These are phyloP conservation scores for Gossypium sturtianum DNA, from an alignment of 345 rosid genomes.

Conservation along the genomic window DNA sequence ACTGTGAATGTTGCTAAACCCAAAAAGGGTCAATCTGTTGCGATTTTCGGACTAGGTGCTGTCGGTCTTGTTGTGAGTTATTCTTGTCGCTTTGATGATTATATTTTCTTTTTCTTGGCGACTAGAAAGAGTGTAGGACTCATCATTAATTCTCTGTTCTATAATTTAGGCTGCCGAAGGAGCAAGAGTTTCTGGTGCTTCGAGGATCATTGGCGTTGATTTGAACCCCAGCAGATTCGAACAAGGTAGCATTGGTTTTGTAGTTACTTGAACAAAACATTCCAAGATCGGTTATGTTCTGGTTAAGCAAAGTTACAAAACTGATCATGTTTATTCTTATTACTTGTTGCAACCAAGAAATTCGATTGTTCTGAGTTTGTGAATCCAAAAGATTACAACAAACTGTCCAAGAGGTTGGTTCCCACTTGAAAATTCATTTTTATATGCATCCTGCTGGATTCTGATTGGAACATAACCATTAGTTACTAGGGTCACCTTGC, in stretches of 20 bases:
- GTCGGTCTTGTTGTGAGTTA: constrained; percentile 62
- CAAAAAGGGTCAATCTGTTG: constrained; percentile 52
- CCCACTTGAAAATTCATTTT: neutral
- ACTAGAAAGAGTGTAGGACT: neutral
- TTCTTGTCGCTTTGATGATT: neutral
- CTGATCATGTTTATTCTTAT: neutral
- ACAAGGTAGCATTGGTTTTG: constrained; percentile 23
- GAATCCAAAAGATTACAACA: constrained; percentile 60
- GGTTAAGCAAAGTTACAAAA: neutral
- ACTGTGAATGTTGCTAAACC: constrained; percentile 78
- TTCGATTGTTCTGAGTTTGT: constrained; percentile 62
- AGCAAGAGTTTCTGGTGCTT: constrained; percentile 62
- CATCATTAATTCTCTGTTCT: neutral
- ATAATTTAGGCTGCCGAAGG: constrained; percentile 66
- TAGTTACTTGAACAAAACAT: neutral
- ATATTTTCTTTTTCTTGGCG: neutral
- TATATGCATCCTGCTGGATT: neutral
- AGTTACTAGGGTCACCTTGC: neutral
- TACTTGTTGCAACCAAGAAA: constrained; percentile 45
- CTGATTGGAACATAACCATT: neutral
- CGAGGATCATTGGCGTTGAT: constrained; percentile 73
- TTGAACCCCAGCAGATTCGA: constrained; percentile 52
- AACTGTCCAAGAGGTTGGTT: constrained; percentile 60
- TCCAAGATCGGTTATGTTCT: neutral
- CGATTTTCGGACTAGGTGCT: constrained; percentile 67